Evolutionary conservation across 345 rosid species (phyloP).

Genomic region (Linum tenue): DNA sequence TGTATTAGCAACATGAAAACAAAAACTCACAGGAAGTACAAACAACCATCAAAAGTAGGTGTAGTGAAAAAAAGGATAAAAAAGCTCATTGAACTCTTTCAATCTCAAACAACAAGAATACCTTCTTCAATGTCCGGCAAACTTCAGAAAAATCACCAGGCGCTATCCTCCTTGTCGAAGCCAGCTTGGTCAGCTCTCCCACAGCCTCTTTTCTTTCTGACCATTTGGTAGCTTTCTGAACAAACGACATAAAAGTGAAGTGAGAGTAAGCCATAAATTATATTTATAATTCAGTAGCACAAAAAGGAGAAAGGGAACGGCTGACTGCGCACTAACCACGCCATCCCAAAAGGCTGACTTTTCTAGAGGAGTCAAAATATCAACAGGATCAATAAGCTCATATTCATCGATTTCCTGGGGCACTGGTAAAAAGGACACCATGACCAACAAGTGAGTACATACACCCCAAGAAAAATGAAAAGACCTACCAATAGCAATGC

Average conservation of each 20-base stretch:
- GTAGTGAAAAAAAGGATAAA: background rate
- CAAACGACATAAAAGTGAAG: slow-evolving; percentile 9
- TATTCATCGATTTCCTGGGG: slow-evolving; percentile 93
- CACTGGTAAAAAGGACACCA: slow-evolving; percentile 32
- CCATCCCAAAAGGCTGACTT: slow-evolving; percentile 99
- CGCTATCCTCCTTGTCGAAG: slow-evolving; percentile 82
- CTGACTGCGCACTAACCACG: slow-evolving; percentile 63
- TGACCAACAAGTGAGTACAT: background rate
- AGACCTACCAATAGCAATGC: background rate
- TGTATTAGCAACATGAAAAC: too few species aligned
- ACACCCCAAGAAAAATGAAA: background rate
- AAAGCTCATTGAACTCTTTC: background rate
- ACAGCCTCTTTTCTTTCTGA: slow-evolving; percentile 95
- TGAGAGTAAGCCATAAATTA: background rate
- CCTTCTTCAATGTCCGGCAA: slow-evolving; percentile 92
- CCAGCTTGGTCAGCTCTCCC: slow-evolving; percentile 88
- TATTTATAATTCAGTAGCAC: slow-evolving; percentile 2
- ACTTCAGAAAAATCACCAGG: slow-evolving; percentile 92
- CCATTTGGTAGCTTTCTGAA: slow-evolving; percentile 98
- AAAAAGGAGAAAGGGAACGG: slow-evolving; percentile 5
- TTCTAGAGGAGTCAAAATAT: slow-evolving; percentile 88
- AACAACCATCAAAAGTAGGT: background rate
- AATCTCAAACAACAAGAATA: slow-evolving; percentile 11
- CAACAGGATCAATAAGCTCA: slow-evolving; percentile 93
- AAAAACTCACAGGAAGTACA: too few species aligned